These are phyloP conservation scores for Plasmodium berghei DNA, from an alignment of 169 alveolate species.

Conservation along the genomic window DNA sequence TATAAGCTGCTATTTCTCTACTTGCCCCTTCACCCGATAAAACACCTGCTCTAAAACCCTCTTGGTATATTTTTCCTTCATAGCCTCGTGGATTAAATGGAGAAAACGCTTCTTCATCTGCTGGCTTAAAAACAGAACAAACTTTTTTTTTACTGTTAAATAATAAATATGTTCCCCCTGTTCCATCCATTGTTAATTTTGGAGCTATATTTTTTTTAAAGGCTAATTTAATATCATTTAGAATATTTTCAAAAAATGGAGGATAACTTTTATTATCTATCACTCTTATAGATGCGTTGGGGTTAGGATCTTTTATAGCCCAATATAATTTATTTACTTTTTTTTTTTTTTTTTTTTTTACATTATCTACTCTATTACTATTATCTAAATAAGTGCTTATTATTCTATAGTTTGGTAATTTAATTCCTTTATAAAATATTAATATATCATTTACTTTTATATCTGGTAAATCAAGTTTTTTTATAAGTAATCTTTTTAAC, in stretches of 20 bases:
- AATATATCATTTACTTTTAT: slow-evolving; percentile 88
- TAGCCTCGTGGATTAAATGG: slow-evolving; percentile 98
- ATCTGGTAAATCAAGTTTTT: slow-evolving; percentile 87
- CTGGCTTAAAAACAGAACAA: slow-evolving; percentile 97
- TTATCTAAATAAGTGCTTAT: slow-evolving; percentile 88
- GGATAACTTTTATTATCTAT: slow-evolving; percentile 80
- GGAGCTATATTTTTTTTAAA: slow-evolving; percentile 95
- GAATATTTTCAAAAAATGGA: slow-evolving; percentile 76
- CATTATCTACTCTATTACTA: slow-evolving; percentile 62
- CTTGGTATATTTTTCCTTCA: slow-evolving; percentile 94
- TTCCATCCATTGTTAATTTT: slow-evolving; percentile 97
- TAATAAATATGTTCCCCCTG: slow-evolving; percentile 97
- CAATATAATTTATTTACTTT: slow-evolving; percentile 78
- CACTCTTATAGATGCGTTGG: slow-evolving; percentile 77
- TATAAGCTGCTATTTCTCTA: slow-evolving; percentile 99
- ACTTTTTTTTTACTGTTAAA: slow-evolving; percentile 90
- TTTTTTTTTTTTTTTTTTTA: slow-evolving; percentile 80
- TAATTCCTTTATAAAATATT: slow-evolving; percentile 90
- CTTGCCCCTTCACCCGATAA: slow-evolving; percentile 98
- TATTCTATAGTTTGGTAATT: slow-evolving; percentile 90
- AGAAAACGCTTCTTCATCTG: slow-evolving; percentile 99
- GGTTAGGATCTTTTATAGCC: slow-evolving; percentile 79
- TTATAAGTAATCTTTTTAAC: slow-evolving; percentile 90
- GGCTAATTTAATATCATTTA: slow-evolving; percentile 91
- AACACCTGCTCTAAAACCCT: slow-evolving; percentile 95